A percentile compares a stretch with the other conserved stretches of the same genome.
phyloP scores from a whole-genome alignment of 139 green algal genomes.

The Gonium pectorale region DNA sequence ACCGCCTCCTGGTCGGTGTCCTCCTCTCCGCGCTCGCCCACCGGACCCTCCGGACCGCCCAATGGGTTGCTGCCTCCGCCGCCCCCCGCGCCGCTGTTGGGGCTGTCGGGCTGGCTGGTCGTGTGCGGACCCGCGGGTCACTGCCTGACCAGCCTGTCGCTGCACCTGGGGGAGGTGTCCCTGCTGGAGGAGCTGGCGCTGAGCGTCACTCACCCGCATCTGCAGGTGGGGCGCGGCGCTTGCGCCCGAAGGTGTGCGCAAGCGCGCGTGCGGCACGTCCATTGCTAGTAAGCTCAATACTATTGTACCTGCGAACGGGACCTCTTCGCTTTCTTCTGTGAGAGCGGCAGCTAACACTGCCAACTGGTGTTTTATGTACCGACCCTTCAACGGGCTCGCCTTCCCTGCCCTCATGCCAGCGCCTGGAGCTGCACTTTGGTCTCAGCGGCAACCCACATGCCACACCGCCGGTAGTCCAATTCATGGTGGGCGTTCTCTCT shows the following conservation, averaged over 20 bases:
- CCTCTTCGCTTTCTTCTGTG: too few relatives aligned
- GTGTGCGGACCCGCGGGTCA: background rate
- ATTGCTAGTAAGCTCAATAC: too few relatives aligned
- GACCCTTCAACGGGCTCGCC: too few relatives aligned
- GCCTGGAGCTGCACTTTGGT: slow-evolving; percentile 7
- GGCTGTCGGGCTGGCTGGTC: slow-evolving; percentile 22
- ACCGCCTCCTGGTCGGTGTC: too few relatives aligned
- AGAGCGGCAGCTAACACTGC: too few relatives aligned
- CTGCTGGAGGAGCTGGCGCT: slow-evolving; percentile 35
- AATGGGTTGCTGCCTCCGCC: too few relatives aligned
- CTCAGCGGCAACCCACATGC: slow-evolving; percentile 1
- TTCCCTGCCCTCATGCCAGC: background rate
- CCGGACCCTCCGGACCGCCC: too few relatives aligned
- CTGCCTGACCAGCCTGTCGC: slow-evolving; percentile 19
- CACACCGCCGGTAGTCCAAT: slow-evolving; percentile 6
- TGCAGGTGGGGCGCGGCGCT: slow-evolving; percentile 4
- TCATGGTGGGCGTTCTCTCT: slow-evolving; percentile 2
- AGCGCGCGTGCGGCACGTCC: too few relatives aligned
- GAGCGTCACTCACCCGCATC: slow-evolving; percentile 20
- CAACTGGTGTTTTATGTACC: too few relatives aligned
- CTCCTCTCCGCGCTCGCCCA: too few relatives aligned
- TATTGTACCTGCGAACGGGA: too few relatives aligned
- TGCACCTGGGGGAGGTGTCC: slow-evolving; percentile 1
- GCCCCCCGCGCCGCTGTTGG: background rate
- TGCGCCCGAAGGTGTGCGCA: background rate